These are phyloP conservation scores for Candida tropicalis DNA, from an alignment of 1,139 yeast genomes.

Conservation along the genomic window DNA sequence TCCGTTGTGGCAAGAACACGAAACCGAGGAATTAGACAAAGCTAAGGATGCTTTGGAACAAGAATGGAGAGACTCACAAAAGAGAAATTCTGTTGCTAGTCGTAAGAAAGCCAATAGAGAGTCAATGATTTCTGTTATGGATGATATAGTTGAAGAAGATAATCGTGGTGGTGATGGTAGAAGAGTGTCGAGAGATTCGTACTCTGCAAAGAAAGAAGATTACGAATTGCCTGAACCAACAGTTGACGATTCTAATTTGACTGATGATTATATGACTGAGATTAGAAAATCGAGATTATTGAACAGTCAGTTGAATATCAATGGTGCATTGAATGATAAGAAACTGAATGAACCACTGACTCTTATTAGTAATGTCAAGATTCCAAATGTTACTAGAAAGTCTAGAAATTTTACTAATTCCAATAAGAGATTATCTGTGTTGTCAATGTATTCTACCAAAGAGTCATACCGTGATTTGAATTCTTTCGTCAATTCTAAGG, in stretches of 20 bases:
- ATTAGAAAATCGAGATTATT: slow-evolving; percentile 46
- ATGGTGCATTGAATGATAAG: slow-evolving; percentile 26
- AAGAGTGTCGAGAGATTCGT: slow-evolving; percentile 25
- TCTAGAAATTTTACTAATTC: slow-evolving; percentile 63
- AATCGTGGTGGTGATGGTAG: slow-evolving; percentile 9
- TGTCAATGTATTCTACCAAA: slow-evolving; percentile 70
- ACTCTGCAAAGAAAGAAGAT: slow-evolving; percentile 21
- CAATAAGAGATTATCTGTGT: slow-evolving; percentile 67
- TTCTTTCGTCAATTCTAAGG: slow-evolving; percentile 46
- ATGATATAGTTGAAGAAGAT: slow-evolving; percentile 20
- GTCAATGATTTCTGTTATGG: slow-evolving; percentile 42
- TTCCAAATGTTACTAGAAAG: slow-evolving; percentile 72
- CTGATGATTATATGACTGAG: slow-evolving; percentile 48
- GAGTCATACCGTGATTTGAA: slow-evolving; percentile 65
- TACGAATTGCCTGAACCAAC: slow-evolving; percentile 45
- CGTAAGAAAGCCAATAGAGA: slow-evolving; percentile 35
- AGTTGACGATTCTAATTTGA: slow-evolving; percentile 40
- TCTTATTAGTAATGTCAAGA: slow-evolving; percentile 59
- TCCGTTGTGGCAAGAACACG: slow-evolving; percentile 57
- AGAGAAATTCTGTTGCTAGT: slow-evolving; percentile 14
- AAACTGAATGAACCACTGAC: slow-evolving; percentile 28
- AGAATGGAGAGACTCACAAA: slow-evolving; percentile 28
- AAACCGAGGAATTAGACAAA: slow-evolving; percentile 49
- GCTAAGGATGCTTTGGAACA: slow-evolving; percentile 48
- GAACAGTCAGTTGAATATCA: slow-evolving; percentile 45